Conservation (phyloP, 768 basidiomycete species). For the Baorangia bicolor region DNA sequence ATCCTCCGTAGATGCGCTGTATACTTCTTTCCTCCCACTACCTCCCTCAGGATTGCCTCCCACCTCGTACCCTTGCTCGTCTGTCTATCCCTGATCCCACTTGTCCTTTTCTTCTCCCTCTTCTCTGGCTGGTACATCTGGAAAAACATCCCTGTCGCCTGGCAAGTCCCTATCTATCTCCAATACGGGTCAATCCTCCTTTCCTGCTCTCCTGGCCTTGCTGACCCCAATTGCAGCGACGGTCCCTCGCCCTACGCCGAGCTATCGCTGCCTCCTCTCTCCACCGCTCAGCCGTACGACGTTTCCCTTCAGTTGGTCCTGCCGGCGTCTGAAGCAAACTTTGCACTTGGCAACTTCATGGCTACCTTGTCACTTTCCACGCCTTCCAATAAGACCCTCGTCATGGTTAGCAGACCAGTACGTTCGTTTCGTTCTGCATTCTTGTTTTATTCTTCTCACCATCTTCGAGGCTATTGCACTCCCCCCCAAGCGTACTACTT, state of each 20-base stretch:
- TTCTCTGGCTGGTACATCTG: slow-evolving; percentile 75
- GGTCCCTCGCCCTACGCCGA: slow-evolving; percentile 64
- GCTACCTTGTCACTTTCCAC: slow-evolving; percentile 59
- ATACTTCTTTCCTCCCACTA: slow-evolving; percentile 10
- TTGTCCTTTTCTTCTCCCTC: slow-evolving; percentile 57
- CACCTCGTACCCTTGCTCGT: slow-evolving; percentile 66
- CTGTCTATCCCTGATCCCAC: slow-evolving; percentile 59
- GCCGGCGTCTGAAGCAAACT: slow-evolving; percentile 65
- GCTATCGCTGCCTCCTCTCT: slow-evolving; percentile 48
- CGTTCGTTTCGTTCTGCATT: slow-evolving; percentile 26
- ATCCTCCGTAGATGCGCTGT: background rate
- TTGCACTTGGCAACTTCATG: slow-evolving; percentile 86
- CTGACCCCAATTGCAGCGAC: slow-evolving; percentile 45
- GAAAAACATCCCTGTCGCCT: slow-evolving; percentile 66
- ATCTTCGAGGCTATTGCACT: slow-evolving; percentile 56
- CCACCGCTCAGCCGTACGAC: slow-evolving; percentile 69
- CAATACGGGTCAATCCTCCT: slow-evolving; percentile 70
- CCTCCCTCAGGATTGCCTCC: slow-evolving; percentile 43
- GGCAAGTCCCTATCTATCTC: slow-evolving; percentile 66
- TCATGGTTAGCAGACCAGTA: slow-evolving; percentile 63
- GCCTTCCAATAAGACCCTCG: slow-evolving; percentile 60
- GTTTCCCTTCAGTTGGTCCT: slow-evolving; percentile 64
- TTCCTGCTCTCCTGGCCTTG: background rate
- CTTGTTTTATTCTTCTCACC: slow-evolving; percentile 8
- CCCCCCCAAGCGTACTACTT: slow-evolving; percentile 33